Evolutionary conservation across 352 stramenopile genomes (phyloP).

Genomic region (Elongisporangium senticosum): DNA sequence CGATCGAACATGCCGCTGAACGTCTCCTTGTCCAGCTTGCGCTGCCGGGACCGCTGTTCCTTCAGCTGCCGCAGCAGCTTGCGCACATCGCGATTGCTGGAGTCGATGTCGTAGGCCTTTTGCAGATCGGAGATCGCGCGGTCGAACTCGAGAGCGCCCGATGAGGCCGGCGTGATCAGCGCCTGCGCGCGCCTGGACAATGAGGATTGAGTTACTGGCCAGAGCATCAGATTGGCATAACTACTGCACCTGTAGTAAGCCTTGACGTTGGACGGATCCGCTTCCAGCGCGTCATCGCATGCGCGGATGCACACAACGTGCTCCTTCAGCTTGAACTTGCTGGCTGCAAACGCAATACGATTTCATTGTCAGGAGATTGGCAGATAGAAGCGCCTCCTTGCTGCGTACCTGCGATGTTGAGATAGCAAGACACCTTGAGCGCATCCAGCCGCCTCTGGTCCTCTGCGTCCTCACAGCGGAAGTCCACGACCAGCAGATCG

Average conservation of each 20-base stretch:
- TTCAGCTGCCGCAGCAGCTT: conserved; percentile 67
- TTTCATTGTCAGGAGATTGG: neutral
- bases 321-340: conserved; percentile 78
- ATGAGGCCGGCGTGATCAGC: conserved; percentile 68
- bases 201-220: neutral
- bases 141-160: conserved; percentile 72
- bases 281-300: conserved; percentile 61
- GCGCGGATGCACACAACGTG: conserved; percentile 49
- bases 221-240: neutral
- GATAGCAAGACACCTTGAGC: conserved; percentile 67
- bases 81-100: conserved; percentile 49
- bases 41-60: conserved; percentile 59
- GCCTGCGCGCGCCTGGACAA: conserved; percentile 52
- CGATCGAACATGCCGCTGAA: conserved; percentile 84
- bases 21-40: conserved; percentile 58
- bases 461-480: conserved; percentile 33
- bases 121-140: conserved; percentile 67
- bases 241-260: conserved; percentile 55
- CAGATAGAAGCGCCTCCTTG: neutral
- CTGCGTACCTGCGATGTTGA: conserved; percentile 73
- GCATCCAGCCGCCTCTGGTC: conserved; percentile 42
- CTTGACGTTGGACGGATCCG: conserved; percentile 68
- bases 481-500: conserved; percentile 57
- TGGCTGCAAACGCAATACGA: conserved; percentile 24
- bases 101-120: conserved; percentile 53